Base-by-base conservation (phyloP, 306 rosid species). In the Rosa persica region DNA sequence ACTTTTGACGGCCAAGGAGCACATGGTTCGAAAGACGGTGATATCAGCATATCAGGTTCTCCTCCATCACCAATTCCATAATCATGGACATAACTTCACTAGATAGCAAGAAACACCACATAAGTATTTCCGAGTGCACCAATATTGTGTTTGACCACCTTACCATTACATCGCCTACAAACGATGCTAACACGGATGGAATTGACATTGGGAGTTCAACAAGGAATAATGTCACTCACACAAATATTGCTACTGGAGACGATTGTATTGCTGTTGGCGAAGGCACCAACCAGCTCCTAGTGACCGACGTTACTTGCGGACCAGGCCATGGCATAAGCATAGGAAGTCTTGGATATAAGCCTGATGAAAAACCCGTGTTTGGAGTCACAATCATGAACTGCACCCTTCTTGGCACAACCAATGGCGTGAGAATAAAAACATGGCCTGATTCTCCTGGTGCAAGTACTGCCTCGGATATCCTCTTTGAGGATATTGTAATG, bases 401-500 rank as follows among this genome's bases (percentile, higher is more conserved):
- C 71, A 75, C 79, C 6, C 22, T 75, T 55, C 20, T 15, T 43
- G 71, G 22, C 9, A 64, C 79, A 2, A 30, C 20, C 7, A 47
- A 76, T 36, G 48, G 72, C 1, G 36, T 17, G 5, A 76, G 79
- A 65, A 62, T 44, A 13, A 76, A 64, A 39, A 65, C 79, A 30
- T 65, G 73, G 65, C 79, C 73, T 5, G 36, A 47, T 11, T 76
- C 79, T 34, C 5, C 51, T 3, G 25, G 39, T 5, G 73, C 38
- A 19, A 57, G 13, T 57, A 6, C 7, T 38, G 79, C 49, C 39
- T 65, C 73, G n/a, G 22, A 76, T 65, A 46, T 76, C 34, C 3
- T 42, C 52, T 90, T 69, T 8, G 87, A 88, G 39, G 72, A 79
- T 39, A 78, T 90, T 30, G 15, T 82, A 43, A 82, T 88, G 89